Conservation (phyloP, 345 rosid genomes). For the Euphorbia lathyris region DNA sequence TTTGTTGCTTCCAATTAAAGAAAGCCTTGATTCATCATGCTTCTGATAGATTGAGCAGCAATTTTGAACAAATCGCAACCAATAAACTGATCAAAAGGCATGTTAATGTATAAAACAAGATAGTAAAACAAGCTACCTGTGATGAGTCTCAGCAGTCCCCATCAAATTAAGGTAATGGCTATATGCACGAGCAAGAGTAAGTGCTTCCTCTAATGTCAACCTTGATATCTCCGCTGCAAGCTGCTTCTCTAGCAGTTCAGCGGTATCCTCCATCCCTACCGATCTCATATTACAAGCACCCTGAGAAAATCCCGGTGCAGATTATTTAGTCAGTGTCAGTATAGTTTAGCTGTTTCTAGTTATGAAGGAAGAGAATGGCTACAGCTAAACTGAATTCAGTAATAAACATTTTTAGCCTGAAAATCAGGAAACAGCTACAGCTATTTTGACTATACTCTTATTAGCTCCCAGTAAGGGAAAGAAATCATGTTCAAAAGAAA, state of each 20-base stretch:
- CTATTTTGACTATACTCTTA: not conserved
- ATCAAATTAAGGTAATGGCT: constrained; percentile 90
- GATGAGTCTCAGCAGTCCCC: constrained; percentile 97
- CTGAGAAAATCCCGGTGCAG: constrained; percentile 28
- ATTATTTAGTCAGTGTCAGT: constrained; percentile 3
- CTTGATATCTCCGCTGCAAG: constrained; percentile 70
- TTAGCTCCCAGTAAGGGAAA: not conserved
- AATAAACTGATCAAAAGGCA: not conserved
- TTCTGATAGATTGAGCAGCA: not conserved
- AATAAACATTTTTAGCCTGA: not conserved
- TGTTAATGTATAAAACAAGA: not conserved
- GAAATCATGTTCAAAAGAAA: not conserved
- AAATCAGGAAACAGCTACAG: not conserved
- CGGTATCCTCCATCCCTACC: constrained; percentile 84
- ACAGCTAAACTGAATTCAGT: not conserved
- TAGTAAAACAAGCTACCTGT: constrained; percentile 42
- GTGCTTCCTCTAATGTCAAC: constrained; percentile 84
- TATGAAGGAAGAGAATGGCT: not conserved
- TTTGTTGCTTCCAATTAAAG: not conserved
- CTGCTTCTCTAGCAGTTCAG: constrained; percentile 82
- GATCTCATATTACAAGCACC: constrained; percentile 85
- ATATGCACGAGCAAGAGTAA: constrained; percentile 82
- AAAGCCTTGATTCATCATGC: not conserved
- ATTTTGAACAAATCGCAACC: not conserved
- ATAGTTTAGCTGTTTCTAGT: not conserved